A percentile compares a stretch with the other conserved stretches of the same genome.
Evolutionary conservation across 2,329 filamentous ascomycete genomes (phyloP).

Genomic region (Ophiostoma novo-ulmi): DNA sequence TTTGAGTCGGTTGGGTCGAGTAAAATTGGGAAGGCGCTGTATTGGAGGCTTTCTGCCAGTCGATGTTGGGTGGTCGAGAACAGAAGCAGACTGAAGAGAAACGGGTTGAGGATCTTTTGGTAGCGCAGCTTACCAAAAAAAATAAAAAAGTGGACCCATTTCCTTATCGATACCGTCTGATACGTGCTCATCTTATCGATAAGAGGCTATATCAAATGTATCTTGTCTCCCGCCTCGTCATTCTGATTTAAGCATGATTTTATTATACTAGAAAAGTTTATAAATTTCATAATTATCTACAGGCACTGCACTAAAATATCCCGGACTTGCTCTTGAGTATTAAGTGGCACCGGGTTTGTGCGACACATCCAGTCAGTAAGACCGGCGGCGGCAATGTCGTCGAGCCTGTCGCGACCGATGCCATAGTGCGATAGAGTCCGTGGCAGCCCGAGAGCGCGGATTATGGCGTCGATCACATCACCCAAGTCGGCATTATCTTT

Average conservation of each 20-base stretch:
- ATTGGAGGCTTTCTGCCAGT: neutral
- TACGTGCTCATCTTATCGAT: neutral
- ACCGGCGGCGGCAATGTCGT: constrained; percentile 42
- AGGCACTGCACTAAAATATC: neutral
- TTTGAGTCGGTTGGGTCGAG: neutral
- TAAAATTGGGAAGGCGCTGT: neutral
- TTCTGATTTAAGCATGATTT: too few species aligned
- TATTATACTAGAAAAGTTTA: too few species aligned
- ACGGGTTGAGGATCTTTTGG: neutral
- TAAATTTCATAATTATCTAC: neutral
- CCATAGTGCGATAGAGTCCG: constrained; percentile 44
- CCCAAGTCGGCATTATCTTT: constrained; percentile 26
- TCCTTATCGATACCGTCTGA: neutral
- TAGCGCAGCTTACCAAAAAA: constrained; percentile 7
- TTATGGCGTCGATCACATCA: constrained; percentile 44
- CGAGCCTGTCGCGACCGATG: constrained; percentile 43
- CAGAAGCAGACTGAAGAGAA: neutral
- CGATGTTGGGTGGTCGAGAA: neutral
- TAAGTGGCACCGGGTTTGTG: constrained; percentile 45
- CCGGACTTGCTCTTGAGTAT: neutral
- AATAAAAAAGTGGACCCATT: neutral
- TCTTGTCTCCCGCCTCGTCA: too few species aligned
- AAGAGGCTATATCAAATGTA: neutral
- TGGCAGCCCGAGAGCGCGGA: constrained; percentile 47
- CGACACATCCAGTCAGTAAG: constrained; percentile 43